These are phyloP conservation scores for Candida dendrica DNA, from an alignment of 805 yeast genomes.

Conservation along the genomic window DNA sequence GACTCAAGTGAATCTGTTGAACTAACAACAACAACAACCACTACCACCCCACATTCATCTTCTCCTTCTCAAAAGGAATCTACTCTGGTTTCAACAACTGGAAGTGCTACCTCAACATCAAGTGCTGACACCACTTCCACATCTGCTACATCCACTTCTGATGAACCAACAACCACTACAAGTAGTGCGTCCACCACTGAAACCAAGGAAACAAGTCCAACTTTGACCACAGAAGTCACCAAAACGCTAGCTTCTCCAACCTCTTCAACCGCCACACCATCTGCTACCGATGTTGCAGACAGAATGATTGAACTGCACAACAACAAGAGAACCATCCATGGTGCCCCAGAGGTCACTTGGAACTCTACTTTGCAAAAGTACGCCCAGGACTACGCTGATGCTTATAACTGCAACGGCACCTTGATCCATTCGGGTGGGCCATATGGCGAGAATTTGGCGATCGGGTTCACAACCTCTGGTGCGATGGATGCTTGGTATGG, in stretches of 20 bases:
- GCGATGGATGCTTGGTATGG: slow-evolving; percentile 74
- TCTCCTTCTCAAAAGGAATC: slow-evolving; percentile 4
- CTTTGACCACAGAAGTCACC: not conserved
- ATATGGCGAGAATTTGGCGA: slow-evolving; percentile 79
- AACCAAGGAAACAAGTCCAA: too few species aligned
- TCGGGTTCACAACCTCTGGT: slow-evolving; percentile 51
- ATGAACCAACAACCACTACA: not conserved
- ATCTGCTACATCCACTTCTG: not conserved
- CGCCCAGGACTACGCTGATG: slow-evolving; percentile 51
- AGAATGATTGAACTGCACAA: slow-evolving; percentile 53
- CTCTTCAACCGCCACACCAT: not conserved
- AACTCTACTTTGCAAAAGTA: slow-evolving; percentile 38
- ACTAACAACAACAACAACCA: not conserved
- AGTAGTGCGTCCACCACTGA: not conserved
- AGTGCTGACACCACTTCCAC: too few species aligned
- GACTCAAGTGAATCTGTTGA: not conserved
- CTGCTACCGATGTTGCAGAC: not conserved
- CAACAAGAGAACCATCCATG: slow-evolving; percentile 44
- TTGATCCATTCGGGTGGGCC: slow-evolving; percentile 59
- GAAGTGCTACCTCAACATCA: not conserved
- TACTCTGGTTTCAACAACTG: too few species aligned
- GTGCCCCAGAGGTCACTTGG: slow-evolving; percentile 51
- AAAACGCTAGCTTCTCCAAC: not conserved
- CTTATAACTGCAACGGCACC: slow-evolving; percentile 48
- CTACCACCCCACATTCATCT: not conserved